Evolutionary conservation across 2,329 filamentous ascomycete genomes (phyloP).

Genomic region (Cladosporium oxysporum): DNA sequence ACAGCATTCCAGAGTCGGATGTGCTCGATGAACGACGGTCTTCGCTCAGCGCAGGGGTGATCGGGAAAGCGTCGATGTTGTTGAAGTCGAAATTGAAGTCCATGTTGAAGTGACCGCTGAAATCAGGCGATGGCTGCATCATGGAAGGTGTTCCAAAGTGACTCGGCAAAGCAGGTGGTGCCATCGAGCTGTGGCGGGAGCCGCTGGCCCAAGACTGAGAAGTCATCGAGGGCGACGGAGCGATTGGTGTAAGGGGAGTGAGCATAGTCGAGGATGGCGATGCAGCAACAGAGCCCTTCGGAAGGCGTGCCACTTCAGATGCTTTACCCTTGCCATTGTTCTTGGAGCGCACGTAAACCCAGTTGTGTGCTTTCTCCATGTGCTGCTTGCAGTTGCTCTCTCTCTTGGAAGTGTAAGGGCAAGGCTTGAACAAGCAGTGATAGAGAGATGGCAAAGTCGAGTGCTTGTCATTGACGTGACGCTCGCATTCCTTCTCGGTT

Average conservation of each 20-base stretch:
- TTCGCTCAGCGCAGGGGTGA: slow-evolving; percentile 39
- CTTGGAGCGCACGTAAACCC: slow-evolving; percentile 89
- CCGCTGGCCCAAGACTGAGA: slow-evolving; percentile 37
- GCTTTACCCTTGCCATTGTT: slow-evolving; percentile 73
- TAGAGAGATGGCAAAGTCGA: slow-evolving; percentile 76
- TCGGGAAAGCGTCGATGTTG: slow-evolving; percentile 33
- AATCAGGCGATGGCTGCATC: slow-evolving; percentile 35
- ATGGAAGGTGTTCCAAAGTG: slow-evolving; percentile 34
- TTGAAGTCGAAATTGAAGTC: slow-evolving; percentile 33
- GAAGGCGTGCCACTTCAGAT: slow-evolving; percentile 56
- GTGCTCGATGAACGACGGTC: slow-evolving; percentile 35
- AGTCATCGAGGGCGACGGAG: slow-evolving; percentile 42
- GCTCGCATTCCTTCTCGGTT: slow-evolving; percentile 95
- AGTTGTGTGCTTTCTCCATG: slow-evolving; percentile 95
- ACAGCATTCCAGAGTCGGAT: slow-evolving; percentile 46
- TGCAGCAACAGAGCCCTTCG: slow-evolving; percentile 62
- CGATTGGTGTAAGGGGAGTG: slow-evolving; percentile 38
- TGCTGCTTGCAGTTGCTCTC: slow-evolving; percentile 98
- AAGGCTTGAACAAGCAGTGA: slow-evolving; percentile 79
- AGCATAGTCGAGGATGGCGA: slow-evolving; percentile 56
- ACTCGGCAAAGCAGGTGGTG: slow-evolving; percentile 34
- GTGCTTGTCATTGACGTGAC: slow-evolving; percentile 96
- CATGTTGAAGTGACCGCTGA: slow-evolving; percentile 39
- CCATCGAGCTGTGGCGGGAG: slow-evolving; percentile 35
- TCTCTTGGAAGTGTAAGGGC: slow-evolving; percentile 91